Conservation (phyloP, 176 grass and related monocot genomes). For the Ampelocalamus luodianensis region DNA sequence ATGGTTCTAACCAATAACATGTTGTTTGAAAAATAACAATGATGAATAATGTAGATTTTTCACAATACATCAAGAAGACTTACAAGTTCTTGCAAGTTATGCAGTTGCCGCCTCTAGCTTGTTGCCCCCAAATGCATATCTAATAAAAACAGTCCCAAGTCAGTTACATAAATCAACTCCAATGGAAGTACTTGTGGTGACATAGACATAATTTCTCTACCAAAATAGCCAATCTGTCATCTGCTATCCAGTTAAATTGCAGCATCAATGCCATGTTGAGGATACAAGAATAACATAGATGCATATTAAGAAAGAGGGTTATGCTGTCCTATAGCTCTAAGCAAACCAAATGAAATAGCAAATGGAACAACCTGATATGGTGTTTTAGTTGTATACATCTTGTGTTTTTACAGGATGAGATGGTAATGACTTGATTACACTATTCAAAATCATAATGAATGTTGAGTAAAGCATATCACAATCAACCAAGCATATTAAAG, state of each 20-base stretch:
- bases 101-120: slow-evolving; percentile 44
- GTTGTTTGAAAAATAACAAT: not conserved
- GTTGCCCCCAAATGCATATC: slow-evolving; percentile 45
- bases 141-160: slow-evolving; percentile 33
- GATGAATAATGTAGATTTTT: no score
- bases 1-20: not conserved
- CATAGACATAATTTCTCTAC: not conserved
- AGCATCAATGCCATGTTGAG: not conserved
- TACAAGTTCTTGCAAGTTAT: slow-evolving; percentile 36
- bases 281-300: not conserved
- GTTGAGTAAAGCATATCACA: not conserved
- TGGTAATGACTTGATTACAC: not conserved
- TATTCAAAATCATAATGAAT: not conserved
- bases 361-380: not conserved
- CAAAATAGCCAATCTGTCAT: not conserved
- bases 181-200: not conserved
- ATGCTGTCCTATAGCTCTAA: not conserved
- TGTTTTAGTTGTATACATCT: not conserved
- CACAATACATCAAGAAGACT: not conserved
- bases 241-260: not conserved
- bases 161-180: slow-evolving; percentile 26
- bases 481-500: not conserved
- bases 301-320: not conserved
- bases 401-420: not conserved
- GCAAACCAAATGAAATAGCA: not conserved